These are phyloP conservation scores for Botrytis medusae DNA, from an alignment of 2,329 filamentous ascomycete genomes.

Conservation along the genomic window DNA sequence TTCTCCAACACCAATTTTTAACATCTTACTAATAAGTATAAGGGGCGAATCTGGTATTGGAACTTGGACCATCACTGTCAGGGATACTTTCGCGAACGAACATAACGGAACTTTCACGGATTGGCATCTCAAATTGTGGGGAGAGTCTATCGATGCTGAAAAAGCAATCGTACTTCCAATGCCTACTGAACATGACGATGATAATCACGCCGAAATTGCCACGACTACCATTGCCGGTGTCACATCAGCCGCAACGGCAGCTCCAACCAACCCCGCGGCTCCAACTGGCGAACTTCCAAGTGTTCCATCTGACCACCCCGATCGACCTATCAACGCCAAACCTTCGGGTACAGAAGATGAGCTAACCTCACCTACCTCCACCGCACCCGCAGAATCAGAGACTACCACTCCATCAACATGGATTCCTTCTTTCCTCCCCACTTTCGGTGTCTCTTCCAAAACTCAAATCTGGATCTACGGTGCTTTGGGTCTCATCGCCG, in stretches of 20 bases:
- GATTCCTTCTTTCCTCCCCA: constrained; percentile 85
- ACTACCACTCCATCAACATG: constrained; percentile 45
- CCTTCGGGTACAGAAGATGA: constrained; percentile 34
- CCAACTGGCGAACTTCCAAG: constrained; percentile 35
- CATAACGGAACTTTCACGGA: constrained; percentile 78
- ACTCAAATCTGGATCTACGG: constrained; percentile 95
- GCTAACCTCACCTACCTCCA: constrained; percentile 25
- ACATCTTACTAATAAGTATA: constrained; percentile 39
- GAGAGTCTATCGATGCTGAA: constrained; percentile 74
- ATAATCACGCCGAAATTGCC: constrained; percentile 68
- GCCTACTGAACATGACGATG: constrained; percentile 79
- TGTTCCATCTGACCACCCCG: constrained; percentile 61
- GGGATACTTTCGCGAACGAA: constrained; percentile 77
- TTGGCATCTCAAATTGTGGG: constrained; percentile 94
- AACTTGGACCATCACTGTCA: constrained; percentile 87
- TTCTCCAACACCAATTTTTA: not conserved
- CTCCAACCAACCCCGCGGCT: constrained; percentile 45
- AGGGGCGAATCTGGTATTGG: constrained; percentile 88
- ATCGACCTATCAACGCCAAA: constrained; percentile 56
- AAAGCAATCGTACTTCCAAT: constrained; percentile 76
- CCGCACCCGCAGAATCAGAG: constrained; percentile 36
- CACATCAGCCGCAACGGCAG: constrained; percentile 44
- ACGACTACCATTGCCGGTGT: constrained; percentile 60
- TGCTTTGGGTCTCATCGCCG: constrained; percentile 75
- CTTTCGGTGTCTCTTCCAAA: constrained; percentile 81